These are phyloP conservation scores for Cladophialophora bantiana DNA, from an alignment of 2,329 filamentous ascomycete species.

Conservation along the genomic window DNA sequence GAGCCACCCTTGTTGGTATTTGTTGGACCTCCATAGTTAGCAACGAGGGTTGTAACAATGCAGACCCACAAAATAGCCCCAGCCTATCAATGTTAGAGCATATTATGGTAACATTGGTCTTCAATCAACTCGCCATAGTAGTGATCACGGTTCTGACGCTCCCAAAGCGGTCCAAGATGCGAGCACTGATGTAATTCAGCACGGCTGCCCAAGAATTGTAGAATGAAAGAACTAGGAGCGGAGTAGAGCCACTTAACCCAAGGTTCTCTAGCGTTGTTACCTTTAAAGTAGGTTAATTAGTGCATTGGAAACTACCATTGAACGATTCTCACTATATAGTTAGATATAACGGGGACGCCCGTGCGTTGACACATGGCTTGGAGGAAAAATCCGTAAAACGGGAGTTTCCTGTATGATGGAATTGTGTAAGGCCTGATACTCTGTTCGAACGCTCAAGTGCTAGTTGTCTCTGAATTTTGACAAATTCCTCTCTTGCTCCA, in stretches of 20 bases:
- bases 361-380: slow-evolving; percentile 15
- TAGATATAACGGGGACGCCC: slow-evolving; percentile 49
- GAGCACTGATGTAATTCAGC: slow-evolving; percentile 15
- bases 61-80: slow-evolving; percentile 45
- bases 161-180: slow-evolving; percentile 18
- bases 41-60: slow-evolving; percentile 47
- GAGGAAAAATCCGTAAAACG: slow-evolving; percentile 16
- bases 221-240: slow-evolving; percentile 52
- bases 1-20: slow-evolving; percentile 46
- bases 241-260: slow-evolving; percentile 48
- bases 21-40: slow-evolving; percentile 42
- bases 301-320: too few species aligned
- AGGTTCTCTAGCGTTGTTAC: slow-evolving; percentile 52
- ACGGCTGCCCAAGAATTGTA: slow-evolving; percentile 42
- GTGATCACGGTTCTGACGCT: slow-evolving; percentile 9
- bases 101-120: neutral
- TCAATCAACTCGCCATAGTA: slow-evolving; percentile 24
- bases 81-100: slow-evolving; percentile 43
- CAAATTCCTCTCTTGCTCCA: neutral
- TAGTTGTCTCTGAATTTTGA: neutral
- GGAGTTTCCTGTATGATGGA: slow-evolving; percentile 16
- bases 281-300: slow-evolving; percentile 36
- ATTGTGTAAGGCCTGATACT: neutral
- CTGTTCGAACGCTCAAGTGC: neutral
- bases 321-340: slow-evolving; percentile 45